Evolutionary conservation across 1,284 basidiomycete genomes (phyloP).

Genomic region (Apiotrichum gracile): DNA sequence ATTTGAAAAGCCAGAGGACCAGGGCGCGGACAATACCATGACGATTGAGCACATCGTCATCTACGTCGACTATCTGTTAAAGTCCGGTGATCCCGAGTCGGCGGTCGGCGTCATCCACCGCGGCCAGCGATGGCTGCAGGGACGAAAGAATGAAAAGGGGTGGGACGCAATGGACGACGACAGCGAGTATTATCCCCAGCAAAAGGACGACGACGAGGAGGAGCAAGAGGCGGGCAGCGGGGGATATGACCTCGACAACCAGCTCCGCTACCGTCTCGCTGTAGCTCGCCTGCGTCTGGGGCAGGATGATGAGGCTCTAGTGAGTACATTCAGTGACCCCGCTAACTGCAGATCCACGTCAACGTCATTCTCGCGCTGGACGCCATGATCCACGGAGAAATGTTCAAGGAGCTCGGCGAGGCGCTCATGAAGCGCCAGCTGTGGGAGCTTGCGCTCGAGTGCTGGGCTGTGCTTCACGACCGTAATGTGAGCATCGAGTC

Average conservation of each 20-base stretch:
- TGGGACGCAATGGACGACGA: constrained; percentile 85
- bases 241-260: constrained; percentile 63
- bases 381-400: constrained; percentile 63
- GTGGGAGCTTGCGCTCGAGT: constrained; percentile 67
- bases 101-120: constrained; percentile 66
- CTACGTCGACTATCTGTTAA: constrained; percentile 76
- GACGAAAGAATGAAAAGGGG: constrained; percentile 59
- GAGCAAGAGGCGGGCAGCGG: constrained; percentile 34
- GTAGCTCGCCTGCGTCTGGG: constrained; percentile 76
- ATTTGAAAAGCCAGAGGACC: constrained; percentile 24
- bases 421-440: constrained; percentile 69
- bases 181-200: constrained; percentile 66
- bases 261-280: constrained; percentile 78
- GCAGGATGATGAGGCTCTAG: constrained; percentile 74
- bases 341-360: constrained; percentile 61
- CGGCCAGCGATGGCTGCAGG: constrained; percentile 85
- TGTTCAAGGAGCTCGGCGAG: constrained; percentile 78
- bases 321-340: constrained; percentile 39
- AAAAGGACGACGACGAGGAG: constrained; percentile 31
- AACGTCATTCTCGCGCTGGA: constrained; percentile 65
- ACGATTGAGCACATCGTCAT: constrained; percentile 55
- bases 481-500: constrained; percentile 43
- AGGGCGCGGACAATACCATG: constrained; percentile 27
- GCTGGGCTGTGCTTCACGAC: constrained; percentile 68
- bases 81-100: constrained; percentile 61